A percentile compares a stretch with the other conserved stretches of the same genome.
These are phyloP conservation scores for Lathyrus aphaca DNA, from an alignment of 306 rosid genomes.

Conservation along the genomic window DNA sequence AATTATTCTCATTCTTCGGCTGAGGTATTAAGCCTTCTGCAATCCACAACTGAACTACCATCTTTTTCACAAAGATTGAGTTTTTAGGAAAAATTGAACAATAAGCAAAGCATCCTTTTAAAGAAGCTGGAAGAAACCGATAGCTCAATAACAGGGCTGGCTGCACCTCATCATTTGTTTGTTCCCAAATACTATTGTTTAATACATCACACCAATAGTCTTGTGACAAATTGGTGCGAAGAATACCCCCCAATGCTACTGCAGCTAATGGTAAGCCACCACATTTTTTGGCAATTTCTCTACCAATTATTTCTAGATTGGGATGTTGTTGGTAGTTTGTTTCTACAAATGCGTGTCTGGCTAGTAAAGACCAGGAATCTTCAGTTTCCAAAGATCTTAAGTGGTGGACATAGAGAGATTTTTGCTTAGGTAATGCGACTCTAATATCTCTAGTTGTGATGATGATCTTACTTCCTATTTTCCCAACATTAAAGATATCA, in stretches of 20 bases:
- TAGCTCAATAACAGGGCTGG: background rate
- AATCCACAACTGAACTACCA: constrained; percentile 40
- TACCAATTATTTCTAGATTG: constrained; percentile 42
- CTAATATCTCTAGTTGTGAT: too few relatives aligned
- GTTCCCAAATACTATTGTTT: background rate
- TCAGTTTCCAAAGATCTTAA: too few relatives aligned
- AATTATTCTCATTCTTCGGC: background rate
- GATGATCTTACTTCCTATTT: background rate
- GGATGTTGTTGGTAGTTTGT: background rate
- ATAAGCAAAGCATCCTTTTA: constrained; percentile 32
- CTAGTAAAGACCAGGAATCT: too few relatives aligned
- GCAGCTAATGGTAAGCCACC: constrained; percentile 51
- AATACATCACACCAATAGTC: background rate
- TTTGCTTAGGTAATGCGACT: too few relatives aligned
- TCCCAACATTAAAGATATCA: background rate
- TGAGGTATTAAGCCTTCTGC: constrained; percentile 41
- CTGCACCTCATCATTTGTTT: background rate
- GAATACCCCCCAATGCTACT: constrained; percentile 42
- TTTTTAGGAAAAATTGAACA: constrained; percentile 40
- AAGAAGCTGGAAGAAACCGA: constrained; percentile 1
- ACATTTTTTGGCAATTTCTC: constrained; percentile 21
- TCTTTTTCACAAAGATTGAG: background rate
- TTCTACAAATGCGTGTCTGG: background rate
- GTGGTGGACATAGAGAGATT: too few relatives aligned
- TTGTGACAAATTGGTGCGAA: constrained; percentile 38